Base-by-base conservation (phyloP, 108 stramenopile species). In the Craspedostauros australis region DNA sequence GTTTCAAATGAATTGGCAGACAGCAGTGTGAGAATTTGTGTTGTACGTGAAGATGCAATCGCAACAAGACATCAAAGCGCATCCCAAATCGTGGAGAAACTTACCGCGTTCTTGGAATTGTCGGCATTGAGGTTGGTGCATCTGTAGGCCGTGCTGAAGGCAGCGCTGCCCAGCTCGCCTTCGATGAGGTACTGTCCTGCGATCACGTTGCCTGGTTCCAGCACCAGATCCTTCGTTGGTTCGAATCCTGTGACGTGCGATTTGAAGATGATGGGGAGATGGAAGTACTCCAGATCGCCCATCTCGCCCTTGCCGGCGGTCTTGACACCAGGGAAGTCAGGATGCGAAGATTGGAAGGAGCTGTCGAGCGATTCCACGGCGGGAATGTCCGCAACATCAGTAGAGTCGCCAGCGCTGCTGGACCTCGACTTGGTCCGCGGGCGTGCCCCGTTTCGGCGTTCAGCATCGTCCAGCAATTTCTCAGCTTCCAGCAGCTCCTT, bases 131-230 rank as follows among this genome's bases (percentile, higher is more conserved):
- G 68, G 61, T 99, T 96, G 27, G 85, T 43, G 68, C 94, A 95
- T 31, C 89, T 72, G 54, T 96, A 84, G 5, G 98, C 95, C 3
- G 90, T 93, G 52, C 88, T 91, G 49, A 97, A 99, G 4, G 95
- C 96, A 9, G 96, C 98, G 55, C 76, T 83, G 23, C 96, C 98
- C 16, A 99, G 77, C 60, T 90, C 77, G 15, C 84, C 74, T 56
- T 83, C 73, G 7, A 99, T 94, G 36, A 91, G 68, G 60, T 95
- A 98, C 33, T 94, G 77, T 5, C 93, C 95, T 3, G 93, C 96
- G 33, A 98, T 77, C 2, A 93, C 72, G 54, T 76, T 70, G 2
- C 86, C 91, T 18, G 82, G 70, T 48, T 86, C 79, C 7, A 87
- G 63, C 23, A 78, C 70, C 18, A 88, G 40, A 69, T 93, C 91